Conservation (phyloP, 1,284 basidiomycete species). For the Caloboletus inedulis region DNA sequence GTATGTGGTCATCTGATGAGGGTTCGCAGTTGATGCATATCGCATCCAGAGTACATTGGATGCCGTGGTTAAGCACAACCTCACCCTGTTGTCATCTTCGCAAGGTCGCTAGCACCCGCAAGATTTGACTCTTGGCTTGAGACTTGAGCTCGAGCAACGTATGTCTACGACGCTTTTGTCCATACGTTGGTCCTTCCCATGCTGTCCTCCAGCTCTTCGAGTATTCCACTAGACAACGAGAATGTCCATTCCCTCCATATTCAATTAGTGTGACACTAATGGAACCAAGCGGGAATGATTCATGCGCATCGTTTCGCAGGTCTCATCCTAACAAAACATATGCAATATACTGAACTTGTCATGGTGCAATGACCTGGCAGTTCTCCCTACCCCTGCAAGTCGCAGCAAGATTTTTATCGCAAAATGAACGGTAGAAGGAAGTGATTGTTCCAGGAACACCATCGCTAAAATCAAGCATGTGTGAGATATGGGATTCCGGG, state of each 20-base stretch:
- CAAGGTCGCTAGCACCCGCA: not conserved
- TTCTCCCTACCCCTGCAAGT: not conserved
- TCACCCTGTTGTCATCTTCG: not conserved
- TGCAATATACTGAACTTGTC: not conserved
- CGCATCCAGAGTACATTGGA: not conserved
- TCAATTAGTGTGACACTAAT: no score
- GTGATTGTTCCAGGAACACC: not conserved
- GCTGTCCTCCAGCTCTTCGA: no score
- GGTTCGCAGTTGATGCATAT: not conserved
- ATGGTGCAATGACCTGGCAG: not conserved
- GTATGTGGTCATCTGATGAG: not conserved
- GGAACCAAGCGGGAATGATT: not conserved
- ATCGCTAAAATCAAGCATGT: not conserved
- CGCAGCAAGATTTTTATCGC: not conserved
- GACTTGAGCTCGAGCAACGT: not conserved
- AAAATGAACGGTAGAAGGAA: not conserved
- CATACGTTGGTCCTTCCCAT: not conserved
- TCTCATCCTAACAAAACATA: not conserved
- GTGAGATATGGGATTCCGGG: not conserved
- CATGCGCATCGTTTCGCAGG: not conserved
- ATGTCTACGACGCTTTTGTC: not conserved
- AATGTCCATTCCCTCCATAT: not conserved
- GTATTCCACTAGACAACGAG: not conserved
- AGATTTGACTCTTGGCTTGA: not conserved
- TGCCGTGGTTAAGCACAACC: no score